phyloP scores from a whole-genome alignment of 345 rosid species.

The Garcia nutans region DNA sequence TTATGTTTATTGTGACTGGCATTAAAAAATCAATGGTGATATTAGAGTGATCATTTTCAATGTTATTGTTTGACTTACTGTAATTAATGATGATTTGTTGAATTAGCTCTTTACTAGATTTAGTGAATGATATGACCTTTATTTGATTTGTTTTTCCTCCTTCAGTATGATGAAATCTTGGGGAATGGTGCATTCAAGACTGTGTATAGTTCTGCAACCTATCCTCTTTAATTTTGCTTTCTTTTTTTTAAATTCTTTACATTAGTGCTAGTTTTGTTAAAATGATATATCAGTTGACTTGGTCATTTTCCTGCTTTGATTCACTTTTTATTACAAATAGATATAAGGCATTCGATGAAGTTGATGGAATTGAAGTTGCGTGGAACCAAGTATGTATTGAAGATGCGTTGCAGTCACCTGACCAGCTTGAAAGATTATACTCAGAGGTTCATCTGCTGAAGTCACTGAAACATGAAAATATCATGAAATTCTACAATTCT shows the following conservation, averaged over 20 bases:
- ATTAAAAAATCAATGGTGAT: neutral
- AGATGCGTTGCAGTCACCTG: slow-evolving; percentile 71
- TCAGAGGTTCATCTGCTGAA: slow-evolving; percentile 82
- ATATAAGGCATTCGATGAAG: slow-evolving; percentile 90
- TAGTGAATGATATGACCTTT: slow-evolving; percentile 12
- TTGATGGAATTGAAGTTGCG: slow-evolving; percentile 86
- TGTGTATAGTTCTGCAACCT: slow-evolving; percentile 75
- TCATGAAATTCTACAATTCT: slow-evolving; percentile 67
- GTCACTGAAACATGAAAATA: slow-evolving; percentile 74
- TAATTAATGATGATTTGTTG: neutral
- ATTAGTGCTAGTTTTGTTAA: neutral
- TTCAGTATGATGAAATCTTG: slow-evolving; percentile 76
- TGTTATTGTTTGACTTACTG: neutral
- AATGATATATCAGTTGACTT: slow-evolving; percentile 4
- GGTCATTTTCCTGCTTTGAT: slow-evolving; percentile 8
- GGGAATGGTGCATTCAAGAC: slow-evolving; percentile 98
- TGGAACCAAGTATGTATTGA: slow-evolving; percentile 85
- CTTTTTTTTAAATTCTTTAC: neutral
- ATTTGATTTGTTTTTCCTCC: slow-evolving; percentile 13
- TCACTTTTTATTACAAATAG: slow-evolving; percentile 31
- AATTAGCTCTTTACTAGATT: neutral
- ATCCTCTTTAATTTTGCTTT: slow-evolving; percentile 12
- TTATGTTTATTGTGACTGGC: neutral
- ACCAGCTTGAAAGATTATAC: slow-evolving; percentile 70
- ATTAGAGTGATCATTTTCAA: too few species aligned